A percentile compares a stretch with the other conserved stretches of the same genome.
Conservation (phyloP, 2,329 filamentous ascomycete genomes). For the Teratosphaeria viscida region DNA sequence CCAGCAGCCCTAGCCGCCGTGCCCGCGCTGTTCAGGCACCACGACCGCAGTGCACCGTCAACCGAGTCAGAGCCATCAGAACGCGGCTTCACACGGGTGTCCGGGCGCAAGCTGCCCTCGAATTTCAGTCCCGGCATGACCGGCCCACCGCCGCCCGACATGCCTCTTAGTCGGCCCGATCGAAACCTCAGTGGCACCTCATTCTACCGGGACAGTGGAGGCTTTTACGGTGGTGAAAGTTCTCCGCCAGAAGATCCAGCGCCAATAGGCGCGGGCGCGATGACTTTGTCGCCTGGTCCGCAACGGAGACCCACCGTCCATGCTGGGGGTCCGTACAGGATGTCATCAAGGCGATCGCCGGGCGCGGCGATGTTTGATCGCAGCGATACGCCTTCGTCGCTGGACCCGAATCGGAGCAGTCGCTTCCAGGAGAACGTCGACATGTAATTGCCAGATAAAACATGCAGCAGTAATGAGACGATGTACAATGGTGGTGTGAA, state of each 20-base stretch:
- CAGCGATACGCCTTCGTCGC: constrained; percentile 13
- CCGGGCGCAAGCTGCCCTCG: constrained; percentile 39
- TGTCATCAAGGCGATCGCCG: constrained; percentile 8
- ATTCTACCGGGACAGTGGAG: constrained; percentile 36
- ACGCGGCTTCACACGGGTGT: constrained; percentile 37
- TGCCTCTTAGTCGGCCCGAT: constrained; percentile 12
- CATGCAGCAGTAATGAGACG: not conserved
- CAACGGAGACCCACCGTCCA: constrained; percentile 24
- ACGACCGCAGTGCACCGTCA: constrained; percentile 17
- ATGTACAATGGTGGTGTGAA: not conserved
- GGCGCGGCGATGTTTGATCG: constrained; percentile 10
- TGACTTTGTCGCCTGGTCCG: constrained; percentile 24
- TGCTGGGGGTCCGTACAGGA: constrained; percentile 19
- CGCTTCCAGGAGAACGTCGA: constrained; percentile 21
- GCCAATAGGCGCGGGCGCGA: constrained; percentile 7
- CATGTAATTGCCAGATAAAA: not conserved
- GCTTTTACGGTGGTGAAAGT: constrained; percentile 31
- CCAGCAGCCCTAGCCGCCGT: constrained; percentile 26
- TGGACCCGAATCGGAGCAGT: constrained; percentile 15
- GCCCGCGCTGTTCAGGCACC: constrained; percentile 27
- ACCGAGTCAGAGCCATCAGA: constrained; percentile 20
- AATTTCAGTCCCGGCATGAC: constrained; percentile 40
- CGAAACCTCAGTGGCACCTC: constrained; percentile 26
- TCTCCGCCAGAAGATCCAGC: constrained; percentile 5
- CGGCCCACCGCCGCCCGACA: constrained; percentile 6